phyloP scores from a whole-genome alignment of 2,329 filamentous ascomycete species.

The Verticillium isaacii region DNA sequence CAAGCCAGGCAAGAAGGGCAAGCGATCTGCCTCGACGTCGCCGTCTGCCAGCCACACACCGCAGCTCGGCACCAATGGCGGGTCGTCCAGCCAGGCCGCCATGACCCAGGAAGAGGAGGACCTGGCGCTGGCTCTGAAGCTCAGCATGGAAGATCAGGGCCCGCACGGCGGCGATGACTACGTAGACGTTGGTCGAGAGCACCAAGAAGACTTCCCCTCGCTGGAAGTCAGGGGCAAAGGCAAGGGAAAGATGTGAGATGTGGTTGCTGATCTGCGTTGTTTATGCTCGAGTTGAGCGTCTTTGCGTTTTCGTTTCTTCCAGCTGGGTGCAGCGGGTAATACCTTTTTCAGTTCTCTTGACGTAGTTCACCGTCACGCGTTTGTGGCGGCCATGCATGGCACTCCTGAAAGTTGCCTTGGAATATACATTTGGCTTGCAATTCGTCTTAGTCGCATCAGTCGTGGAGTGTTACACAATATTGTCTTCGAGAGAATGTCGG shows the following conservation, averaged over 20 bases:
- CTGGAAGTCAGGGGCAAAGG: slow-evolving; percentile 35
- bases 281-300: neutral
- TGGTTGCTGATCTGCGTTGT: slow-evolving; percentile 1
- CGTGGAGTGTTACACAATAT: neutral
- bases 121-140: slow-evolving; percentile 52
- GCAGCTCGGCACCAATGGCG: slow-evolving; percentile 12
- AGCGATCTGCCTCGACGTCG: slow-evolving; percentile 27
- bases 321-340: neutral
- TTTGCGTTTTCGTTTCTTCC: slow-evolving; percentile 3
- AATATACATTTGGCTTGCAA: neutral
- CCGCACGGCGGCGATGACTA: slow-evolving; percentile 17
- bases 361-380: neutral
- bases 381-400: neutral
- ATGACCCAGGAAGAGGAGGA: slow-evolving; percentile 42
- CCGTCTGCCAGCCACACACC: slow-evolving; percentile 31
- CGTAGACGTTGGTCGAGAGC: slow-evolving; percentile 20
- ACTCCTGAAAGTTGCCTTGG: neutral
- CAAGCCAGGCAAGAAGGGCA: slow-evolving; percentile 34
- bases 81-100: slow-evolving; percentile 3
- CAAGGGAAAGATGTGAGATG: slow-evolving; percentile 33
- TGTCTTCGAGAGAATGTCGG: too few species aligned
- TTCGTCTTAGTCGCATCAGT: neutral
- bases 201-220: slow-evolving; percentile 33
- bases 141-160: slow-evolving; percentile 53
- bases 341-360: neutral